These are phyloP conservation scores for Cordyceps fumosorosea DNA, from an alignment of 2,329 filamentous ascomycete species.

Conservation along the genomic window DNA sequence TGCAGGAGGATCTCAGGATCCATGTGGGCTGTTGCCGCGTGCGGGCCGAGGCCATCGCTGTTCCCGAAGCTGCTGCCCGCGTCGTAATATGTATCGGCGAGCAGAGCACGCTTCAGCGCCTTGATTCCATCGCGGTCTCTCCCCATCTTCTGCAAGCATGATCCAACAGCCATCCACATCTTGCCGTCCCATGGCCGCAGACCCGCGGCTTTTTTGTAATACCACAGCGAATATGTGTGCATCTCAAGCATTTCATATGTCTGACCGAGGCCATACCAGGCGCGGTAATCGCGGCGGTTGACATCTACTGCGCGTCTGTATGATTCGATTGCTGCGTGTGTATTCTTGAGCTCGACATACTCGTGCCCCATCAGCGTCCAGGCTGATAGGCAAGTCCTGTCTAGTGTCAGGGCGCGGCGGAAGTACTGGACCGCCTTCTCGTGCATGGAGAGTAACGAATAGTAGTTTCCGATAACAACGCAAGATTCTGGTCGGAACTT, in stretches of 20 bases:
- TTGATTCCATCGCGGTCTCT: slow-evolving; percentile 88
- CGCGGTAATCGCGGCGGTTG: slow-evolving; percentile 91
- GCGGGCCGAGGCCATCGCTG: slow-evolving; percentile 39
- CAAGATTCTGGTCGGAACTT: slow-evolving; percentile 96
- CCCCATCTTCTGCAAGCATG: slow-evolving; percentile 84
- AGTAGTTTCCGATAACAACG: slow-evolving; percentile 96
- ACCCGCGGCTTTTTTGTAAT: slow-evolving; percentile 92
- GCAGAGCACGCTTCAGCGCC: slow-evolving; percentile 83
- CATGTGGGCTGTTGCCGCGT: slow-evolving; percentile 53
- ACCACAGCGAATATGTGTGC: slow-evolving; percentile 95
- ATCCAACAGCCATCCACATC: slow-evolving; percentile 96
- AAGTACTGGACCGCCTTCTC: slow-evolving; percentile 99
- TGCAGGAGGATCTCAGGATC: slow-evolving; percentile 88
- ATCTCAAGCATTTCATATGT: slow-evolving; percentile 98
- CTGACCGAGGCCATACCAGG: slow-evolving; percentile 95
- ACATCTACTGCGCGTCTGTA: slow-evolving; percentile 93
- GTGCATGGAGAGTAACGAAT: slow-evolving; percentile 86
- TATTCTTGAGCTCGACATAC: slow-evolving; percentile 98
- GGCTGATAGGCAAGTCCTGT: slow-evolving; percentile 83
- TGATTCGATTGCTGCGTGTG: slow-evolving; percentile 93
- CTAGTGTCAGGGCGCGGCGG: slow-evolving; percentile 81
- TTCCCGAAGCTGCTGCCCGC: slow-evolving; percentile 49
- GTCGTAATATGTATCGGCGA: slow-evolving; percentile 83
- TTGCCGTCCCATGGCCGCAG: slow-evolving; percentile 94
- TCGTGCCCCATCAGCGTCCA: slow-evolving; percentile 99